Conservation (phyloP, 305 asterid species). For the Solanum chacoense region DNA sequence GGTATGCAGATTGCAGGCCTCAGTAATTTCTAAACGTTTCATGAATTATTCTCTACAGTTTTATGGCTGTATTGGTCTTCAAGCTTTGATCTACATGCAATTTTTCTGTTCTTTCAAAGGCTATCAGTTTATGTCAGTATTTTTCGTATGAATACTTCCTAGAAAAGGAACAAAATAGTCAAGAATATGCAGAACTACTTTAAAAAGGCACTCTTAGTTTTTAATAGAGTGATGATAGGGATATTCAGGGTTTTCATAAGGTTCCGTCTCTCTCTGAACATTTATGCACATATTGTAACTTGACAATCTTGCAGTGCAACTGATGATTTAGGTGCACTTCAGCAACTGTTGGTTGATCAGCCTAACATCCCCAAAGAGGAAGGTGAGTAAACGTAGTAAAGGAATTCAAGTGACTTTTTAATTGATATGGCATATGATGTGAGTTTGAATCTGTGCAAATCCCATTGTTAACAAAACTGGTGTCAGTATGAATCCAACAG, state of each 20-base stretch:
- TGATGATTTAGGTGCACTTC: conserved; percentile 49
- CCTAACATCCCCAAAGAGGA: conserved; percentile 76
- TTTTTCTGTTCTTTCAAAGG: neutral
- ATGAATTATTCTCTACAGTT: neutral
- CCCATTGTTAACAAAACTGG: neutral
- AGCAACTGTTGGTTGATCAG: conserved; percentile 67
- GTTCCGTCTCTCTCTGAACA: neutral
- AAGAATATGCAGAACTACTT: neutral
- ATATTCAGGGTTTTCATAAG: neutral
- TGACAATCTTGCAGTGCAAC: conserved; percentile 31
- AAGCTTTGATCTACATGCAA: neutral
- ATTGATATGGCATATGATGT: neutral
- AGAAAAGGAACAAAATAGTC: neutral
- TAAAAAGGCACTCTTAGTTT: neutral
- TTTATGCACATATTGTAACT: neutral
- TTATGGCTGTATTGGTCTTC: neutral
- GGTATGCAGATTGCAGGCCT: neutral
- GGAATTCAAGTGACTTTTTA: neutral
- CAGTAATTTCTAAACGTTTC: neutral
- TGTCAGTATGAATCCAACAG: neutral
- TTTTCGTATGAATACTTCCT: neutral
- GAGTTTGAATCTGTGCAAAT: neutral
- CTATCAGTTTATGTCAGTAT: neutral
- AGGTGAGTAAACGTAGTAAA: conserved; percentile 26
- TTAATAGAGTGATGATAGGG: neutral